phyloP scores from a whole-genome alignment of 495 filamentous ascomycete species.

The Penicillium manginii region DNA sequence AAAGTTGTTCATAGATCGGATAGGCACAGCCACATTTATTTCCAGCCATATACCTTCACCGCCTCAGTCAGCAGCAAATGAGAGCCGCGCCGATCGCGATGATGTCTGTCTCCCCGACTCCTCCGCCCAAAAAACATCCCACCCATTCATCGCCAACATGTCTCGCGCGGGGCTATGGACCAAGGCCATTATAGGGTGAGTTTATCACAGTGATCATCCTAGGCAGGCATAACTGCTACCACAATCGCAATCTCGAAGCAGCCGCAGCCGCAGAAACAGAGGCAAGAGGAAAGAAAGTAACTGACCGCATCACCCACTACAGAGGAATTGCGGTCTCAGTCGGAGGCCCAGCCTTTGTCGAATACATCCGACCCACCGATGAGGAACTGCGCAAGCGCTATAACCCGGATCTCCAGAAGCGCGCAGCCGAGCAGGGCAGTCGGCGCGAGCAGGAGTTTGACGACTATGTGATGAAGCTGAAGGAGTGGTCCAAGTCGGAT shows the following conservation, averaged over 20 bases:
- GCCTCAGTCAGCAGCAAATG: conserved; percentile 15
- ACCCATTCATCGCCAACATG: conserved; percentile 40
- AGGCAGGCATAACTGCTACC: not conserved
- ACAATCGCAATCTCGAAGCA: not conserved
- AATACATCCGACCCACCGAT: conserved; percentile 80
- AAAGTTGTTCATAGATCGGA: no score
- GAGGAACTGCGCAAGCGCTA: conserved; percentile 92
- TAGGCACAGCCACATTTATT: not conserved
- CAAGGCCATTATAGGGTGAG: conserved; percentile 60
- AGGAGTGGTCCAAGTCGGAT: conserved; percentile 86
- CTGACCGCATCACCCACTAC: conserved; percentile 17
- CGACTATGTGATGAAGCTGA: conserved; percentile 79
- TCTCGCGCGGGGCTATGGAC: conserved; percentile 53
- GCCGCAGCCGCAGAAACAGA: not conserved
- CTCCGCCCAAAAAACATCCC: conserved; percentile 4
- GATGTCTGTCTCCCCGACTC: conserved; percentile 14
- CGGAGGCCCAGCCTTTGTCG: conserved; percentile 84
- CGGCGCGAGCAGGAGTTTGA: conserved; percentile 82
- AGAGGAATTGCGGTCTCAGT: conserved; percentile 72
- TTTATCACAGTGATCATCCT: conserved; percentile 1
- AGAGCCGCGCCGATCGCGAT: conserved; percentile 27
- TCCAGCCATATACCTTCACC: not conserved
- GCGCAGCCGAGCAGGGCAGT: conserved; percentile 73
- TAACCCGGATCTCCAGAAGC: conserved; percentile 89
- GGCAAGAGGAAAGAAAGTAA: not conserved